Conservation (phyloP, 176 grass and related monocot species). For the Oryza rufipogon region DNA sequence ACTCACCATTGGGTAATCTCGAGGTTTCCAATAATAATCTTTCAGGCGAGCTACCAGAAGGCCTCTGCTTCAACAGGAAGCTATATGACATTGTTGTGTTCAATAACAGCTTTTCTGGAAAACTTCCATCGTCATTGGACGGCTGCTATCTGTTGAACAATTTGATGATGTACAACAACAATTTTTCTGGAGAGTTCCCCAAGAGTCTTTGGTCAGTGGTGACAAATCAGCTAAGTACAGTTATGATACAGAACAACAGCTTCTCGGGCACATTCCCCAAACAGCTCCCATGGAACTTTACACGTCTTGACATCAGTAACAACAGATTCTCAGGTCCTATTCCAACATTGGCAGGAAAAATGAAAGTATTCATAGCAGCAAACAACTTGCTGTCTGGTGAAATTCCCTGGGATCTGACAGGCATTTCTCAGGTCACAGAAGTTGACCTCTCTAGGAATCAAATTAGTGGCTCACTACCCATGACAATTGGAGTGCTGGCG, state of each 20-base stretch:
- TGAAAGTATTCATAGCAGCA: conserved; percentile 48
- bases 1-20: conserved; percentile 50
- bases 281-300: conserved; percentile 45
- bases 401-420: conserved; percentile 48
- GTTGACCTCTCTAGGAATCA: conserved; percentile 48
- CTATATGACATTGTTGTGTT: conserved; percentile 52
- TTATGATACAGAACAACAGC: conserved; percentile 59
- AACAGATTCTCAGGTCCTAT: conserved; percentile 57
- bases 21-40: conserved; percentile 52
- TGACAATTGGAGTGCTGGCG: conserved; percentile 26
- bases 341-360: conserved; percentile 25
- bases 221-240: conserved; percentile 18
- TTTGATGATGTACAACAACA: conserved; percentile 60
- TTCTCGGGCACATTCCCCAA: conserved; percentile 54
- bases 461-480: conserved; percentile 51
- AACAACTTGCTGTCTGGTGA: conserved; percentile 59
- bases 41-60: conserved; percentile 47
- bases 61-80: conserved; percentile 48
- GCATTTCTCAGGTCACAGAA: conserved; percentile 28
- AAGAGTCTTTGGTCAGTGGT: conserved; percentile 43
- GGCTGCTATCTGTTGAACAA: conserved; percentile 30
- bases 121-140: conserved; percentile 44
- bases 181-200: conserved; percentile 57
- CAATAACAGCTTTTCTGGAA: conserved; percentile 58
- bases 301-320: conserved; percentile 51